These are phyloP conservation scores for Drosera spatulata DNA, from an alignment of 179 eudicot species.

Conservation along the genomic window DNA sequence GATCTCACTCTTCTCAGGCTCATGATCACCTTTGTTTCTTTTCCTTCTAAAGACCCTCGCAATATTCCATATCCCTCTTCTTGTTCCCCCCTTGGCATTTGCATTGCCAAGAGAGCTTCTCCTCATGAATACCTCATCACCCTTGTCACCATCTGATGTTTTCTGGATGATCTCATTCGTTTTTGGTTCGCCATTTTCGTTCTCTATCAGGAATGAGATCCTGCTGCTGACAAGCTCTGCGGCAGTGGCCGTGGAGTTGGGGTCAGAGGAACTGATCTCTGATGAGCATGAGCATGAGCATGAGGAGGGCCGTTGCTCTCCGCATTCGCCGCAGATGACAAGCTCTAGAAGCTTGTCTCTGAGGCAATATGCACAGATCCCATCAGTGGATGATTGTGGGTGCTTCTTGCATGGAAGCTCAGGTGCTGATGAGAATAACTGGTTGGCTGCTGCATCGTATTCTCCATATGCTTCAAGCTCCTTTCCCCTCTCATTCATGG, in stretches of 20 bases:
- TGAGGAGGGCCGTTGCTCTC: conserved; percentile 50
- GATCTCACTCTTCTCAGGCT: conserved; percentile 10
- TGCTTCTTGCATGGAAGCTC: conserved; percentile 57
- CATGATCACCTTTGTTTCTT: conserved; percentile 16
- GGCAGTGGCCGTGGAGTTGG: conserved; percentile 22
- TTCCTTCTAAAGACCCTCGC: conserved; percentile 56
- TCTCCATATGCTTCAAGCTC: conserved; percentile 27
- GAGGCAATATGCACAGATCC: conserved; percentile 68
- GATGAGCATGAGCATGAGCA: conserved; percentile 45
- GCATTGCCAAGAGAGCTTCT: conserved; percentile 28
- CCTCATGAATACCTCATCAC: conserved; percentile 21
- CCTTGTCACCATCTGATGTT: conserved; percentile 6
- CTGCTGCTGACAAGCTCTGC: conserved; percentile 47
- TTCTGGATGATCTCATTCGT: conserved; percentile 1
- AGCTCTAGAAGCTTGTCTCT: conserved; percentile 49
- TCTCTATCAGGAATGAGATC: conserved; percentile 64
- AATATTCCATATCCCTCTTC: conserved; percentile 46
- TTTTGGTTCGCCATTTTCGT: conserved; percentile 20
- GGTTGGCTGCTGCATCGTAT: conserved; percentile 6
- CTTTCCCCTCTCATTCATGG: conserved; percentile 62
- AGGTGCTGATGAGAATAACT: conserved; percentile 13
- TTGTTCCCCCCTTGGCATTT: conserved; percentile 1
- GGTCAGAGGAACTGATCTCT: conserved; percentile 27
- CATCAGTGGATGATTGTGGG: conserved; percentile 50
- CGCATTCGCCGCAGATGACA: conserved; percentile 58